phyloP scores from a whole-genome alignment of 148 eudicot genomes.

The Amaranthus palmeri region DNA sequence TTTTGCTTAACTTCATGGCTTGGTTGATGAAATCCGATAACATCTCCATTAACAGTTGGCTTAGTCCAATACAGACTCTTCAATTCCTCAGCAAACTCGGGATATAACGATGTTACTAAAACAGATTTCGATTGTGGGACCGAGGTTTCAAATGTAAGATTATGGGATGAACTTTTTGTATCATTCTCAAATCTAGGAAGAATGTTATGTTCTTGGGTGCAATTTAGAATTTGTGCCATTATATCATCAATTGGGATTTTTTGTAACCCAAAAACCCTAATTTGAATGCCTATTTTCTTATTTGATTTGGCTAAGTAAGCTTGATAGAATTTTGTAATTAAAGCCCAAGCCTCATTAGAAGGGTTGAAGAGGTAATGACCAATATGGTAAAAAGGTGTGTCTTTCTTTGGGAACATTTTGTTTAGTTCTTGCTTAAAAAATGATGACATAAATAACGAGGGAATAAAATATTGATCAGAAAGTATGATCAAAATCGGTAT shows the following conservation, averaged over 20 bases:
- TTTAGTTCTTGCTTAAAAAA: conserved; percentile 46
- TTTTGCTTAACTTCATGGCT: conserved; percentile 68
- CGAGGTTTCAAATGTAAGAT: conserved; percentile 2
- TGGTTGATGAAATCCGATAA: conserved; percentile 56
- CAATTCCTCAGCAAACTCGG: conserved; percentile 44
- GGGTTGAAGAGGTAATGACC: conserved; percentile 77
- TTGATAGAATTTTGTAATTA: conserved; percentile 52
- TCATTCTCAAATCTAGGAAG: conserved; percentile 41
- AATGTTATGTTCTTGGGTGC: conserved; percentile 40
- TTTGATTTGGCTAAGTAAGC: conserved; percentile 63
- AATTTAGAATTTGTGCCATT: conserved; percentile 50
- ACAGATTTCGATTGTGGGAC: conserved; percentile 36
- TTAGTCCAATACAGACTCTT: conserved; percentile 47
- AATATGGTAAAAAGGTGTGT: conserved; percentile 51
- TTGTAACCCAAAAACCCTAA: conserved; percentile 42
- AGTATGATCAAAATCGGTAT: conserved; percentile 47
- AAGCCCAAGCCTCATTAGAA: conserved; percentile 71
- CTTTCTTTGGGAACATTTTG: conserved; percentile 52
- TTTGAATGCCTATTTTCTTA: conserved; percentile 68
- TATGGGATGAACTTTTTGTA: not conserved
- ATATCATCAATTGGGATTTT: conserved; percentile 36
- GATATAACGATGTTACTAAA: conserved; percentile 54
- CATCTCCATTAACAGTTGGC: conserved; percentile 53
- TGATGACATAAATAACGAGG: conserved; percentile 52
- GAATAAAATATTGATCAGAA: conserved; percentile 59